Base-by-base conservation (phyloP, 1,139 yeast species). In the Debaryomyces singareniensis region DNA sequence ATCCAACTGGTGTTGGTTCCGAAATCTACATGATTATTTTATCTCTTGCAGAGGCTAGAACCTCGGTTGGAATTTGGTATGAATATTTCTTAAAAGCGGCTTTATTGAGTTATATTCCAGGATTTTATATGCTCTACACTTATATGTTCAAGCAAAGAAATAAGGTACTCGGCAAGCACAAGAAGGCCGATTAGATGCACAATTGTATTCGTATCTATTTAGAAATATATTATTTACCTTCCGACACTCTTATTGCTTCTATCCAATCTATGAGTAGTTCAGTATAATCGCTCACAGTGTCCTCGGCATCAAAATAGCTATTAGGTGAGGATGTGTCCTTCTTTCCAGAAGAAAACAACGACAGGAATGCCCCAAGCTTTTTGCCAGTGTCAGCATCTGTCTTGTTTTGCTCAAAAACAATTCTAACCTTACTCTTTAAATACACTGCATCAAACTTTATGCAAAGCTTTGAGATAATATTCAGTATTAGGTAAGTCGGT, bases 141-240 rank as follows among this genome's bases (percentile, higher is more conserved):
- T 91, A 93, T 53, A 91, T 91, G 95, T 69, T 91, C 49, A 75
- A 71, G 44, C 97, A 91, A 61, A 78, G 97, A 62, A 70, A 60
- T 54, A 80, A 78, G 62, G 80, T 73, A 3, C 65, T 78, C 65
- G 64, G 63, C 13, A 68, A 58, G 43, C 43, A 29, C 35, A 43
- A 31, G 30, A 42, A 41, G 36, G 22, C 26, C 24, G 45, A 9
- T 10, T n/a, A 12, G 11, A 13, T n/a, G 13, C 9, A 18, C 9
- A 18, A 18, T 9, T 9, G 21, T 9, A n/a, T 9, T 9, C n/a
- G 14, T 7, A 7, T 23, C 11, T 13, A n/a, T 10, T 9, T 13
- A 13, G 14, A 13, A 23, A 12, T 23, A 13, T 23, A 23, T n/a
- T 23, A 13, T 9, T 23, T 7, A 9, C 11, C 25, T 23, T n/a